phyloP scores from a whole-genome alignment of 495 filamentous ascomycete species.

The Penicillium samsonianum region DNA sequence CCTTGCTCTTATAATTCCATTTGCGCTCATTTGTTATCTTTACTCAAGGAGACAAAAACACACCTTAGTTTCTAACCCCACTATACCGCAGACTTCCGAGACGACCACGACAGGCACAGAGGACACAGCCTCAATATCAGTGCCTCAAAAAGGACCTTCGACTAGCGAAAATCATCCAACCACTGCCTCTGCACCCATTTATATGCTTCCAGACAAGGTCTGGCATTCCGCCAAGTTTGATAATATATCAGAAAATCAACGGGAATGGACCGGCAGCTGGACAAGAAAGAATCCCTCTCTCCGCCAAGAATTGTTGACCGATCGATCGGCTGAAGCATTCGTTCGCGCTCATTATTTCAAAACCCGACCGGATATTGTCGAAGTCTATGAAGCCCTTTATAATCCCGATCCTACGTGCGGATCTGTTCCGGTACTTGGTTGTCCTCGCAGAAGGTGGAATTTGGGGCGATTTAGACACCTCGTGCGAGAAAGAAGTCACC shows the following conservation, averaged over 20 bases:
- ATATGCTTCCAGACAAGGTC: constrained; percentile 25
- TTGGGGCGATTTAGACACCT: constrained; percentile 61
- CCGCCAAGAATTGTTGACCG: constrained; percentile 39
- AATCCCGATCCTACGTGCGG: constrained; percentile 53
- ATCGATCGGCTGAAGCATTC: constrained; percentile 27
- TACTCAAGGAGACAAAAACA: not conserved
- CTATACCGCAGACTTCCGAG: not conserved
- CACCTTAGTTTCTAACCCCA: not conserved
- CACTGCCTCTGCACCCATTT: not conserved
- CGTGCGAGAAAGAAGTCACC: constrained; percentile 48
- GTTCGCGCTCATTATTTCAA: constrained; percentile 33
- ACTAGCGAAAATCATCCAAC: not conserved
- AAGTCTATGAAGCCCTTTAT: constrained; percentile 42
- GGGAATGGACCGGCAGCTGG: constrained; percentile 32
- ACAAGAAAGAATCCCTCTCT: constrained; percentile 24
- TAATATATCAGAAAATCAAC: constrained; percentile 24
- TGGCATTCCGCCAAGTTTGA: constrained; percentile 28
- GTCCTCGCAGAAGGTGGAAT: constrained; percentile 59
- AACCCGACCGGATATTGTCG: constrained; percentile 40
- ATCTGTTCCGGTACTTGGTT: constrained; percentile 60
- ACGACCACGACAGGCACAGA: not conserved
- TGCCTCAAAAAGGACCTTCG: not conserved
- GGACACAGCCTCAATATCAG: too few relatives aligned
- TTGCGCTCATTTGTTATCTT: not conserved
- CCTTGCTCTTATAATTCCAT: constrained; percentile 2